Conservation (phyloP, 2,329 filamentous ascomycete species). For the Dactylonectria macrodidyma region DNA sequence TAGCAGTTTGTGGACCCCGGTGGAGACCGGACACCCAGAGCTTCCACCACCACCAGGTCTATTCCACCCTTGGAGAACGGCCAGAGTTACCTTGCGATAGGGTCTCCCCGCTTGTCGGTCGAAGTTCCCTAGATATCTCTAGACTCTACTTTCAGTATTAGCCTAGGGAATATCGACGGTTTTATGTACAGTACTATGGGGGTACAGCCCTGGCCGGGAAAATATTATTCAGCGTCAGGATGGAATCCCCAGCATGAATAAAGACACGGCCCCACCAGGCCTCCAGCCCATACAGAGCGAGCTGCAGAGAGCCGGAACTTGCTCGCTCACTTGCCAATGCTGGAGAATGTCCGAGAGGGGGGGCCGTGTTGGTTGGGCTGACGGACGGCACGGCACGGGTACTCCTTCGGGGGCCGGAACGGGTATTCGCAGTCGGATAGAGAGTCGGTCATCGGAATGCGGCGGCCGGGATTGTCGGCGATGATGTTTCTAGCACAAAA, state of each 20-base stretch:
- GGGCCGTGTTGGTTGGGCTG: constrained; percentile 17
- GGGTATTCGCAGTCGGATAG: constrained; percentile 2
- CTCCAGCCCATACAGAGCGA: not conserved
- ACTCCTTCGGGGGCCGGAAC: not conserved
- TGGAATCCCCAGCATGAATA: not conserved
- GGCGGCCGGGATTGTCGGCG: constrained; percentile 5
- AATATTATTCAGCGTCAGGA: not conserved
- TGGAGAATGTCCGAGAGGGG: not conserved
- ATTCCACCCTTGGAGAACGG: constrained; percentile 8
- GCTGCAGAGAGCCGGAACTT: not conserved
- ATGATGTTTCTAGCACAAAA: not conserved
- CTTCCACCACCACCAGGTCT: constrained; percentile 18
- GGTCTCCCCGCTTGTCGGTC: constrained; percentile 5
- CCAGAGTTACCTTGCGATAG: constrained; percentile 8
- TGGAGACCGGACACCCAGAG: not conserved
- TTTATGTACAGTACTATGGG: no score
- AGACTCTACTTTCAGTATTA: not conserved
- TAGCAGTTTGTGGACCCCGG: not conserved
- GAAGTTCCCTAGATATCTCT: not conserved
- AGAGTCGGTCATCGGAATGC: not conserved
- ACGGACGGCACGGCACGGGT: constrained; percentile 2
- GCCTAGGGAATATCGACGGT: not conserved
- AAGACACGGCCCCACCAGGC: not conserved
- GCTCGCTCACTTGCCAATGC: not conserved
- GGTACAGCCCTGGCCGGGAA: not conserved